A percentile compares a stretch with the other conserved stretches of the same genome.
Evolutionary conservation across 139 green algal genomes (phyloP).

Genomic region (Desmodesmus armatus): DNA sequence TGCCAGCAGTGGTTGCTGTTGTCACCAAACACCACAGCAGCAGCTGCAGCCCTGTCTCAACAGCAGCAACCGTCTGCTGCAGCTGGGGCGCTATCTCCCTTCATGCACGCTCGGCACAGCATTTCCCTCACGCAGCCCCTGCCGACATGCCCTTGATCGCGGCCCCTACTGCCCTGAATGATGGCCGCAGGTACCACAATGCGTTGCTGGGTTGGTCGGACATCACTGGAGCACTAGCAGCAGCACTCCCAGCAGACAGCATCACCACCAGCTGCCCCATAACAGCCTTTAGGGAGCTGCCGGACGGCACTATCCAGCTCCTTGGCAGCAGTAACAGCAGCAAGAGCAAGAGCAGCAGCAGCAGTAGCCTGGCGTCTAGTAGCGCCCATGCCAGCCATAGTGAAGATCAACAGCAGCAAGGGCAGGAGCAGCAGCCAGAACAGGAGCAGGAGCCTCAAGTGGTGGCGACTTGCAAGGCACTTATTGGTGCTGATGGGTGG

Average conservation of each 20-base stretch:
- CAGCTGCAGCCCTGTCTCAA: too few relatives aligned
- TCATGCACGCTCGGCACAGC: too few relatives aligned
- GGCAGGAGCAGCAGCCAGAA: background rate
- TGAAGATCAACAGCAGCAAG: too few relatives aligned
- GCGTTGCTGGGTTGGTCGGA: conserved; percentile 36
- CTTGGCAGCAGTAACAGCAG: background rate
- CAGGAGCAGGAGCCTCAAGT: background rate
- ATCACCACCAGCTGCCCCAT: conserved; percentile 18
- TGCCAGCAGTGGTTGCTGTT: background rate
- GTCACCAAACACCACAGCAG: too few relatives aligned
- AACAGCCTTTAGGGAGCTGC: background rate
- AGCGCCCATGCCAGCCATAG: too few relatives aligned
- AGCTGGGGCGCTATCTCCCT: too few relatives aligned
- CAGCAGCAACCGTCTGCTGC: too few relatives aligned
- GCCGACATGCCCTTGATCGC: too few relatives aligned
- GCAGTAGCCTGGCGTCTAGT: background rate
- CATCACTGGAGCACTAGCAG: conserved; percentile 28
- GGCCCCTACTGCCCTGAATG: background rate
- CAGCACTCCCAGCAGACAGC: background rate
- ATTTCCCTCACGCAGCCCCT: too few relatives aligned
- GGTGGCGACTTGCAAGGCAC: conserved; percentile 4
- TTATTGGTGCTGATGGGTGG: conserved; percentile 35
- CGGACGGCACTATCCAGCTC: conserved; percentile 7
- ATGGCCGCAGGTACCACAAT: conserved; percentile 10
- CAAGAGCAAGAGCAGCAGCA: conserved; percentile 17